Evolutionary conservation across 805 yeast genomes (phyloP).

Genomic region (Myxozyma neglecta): DNA sequence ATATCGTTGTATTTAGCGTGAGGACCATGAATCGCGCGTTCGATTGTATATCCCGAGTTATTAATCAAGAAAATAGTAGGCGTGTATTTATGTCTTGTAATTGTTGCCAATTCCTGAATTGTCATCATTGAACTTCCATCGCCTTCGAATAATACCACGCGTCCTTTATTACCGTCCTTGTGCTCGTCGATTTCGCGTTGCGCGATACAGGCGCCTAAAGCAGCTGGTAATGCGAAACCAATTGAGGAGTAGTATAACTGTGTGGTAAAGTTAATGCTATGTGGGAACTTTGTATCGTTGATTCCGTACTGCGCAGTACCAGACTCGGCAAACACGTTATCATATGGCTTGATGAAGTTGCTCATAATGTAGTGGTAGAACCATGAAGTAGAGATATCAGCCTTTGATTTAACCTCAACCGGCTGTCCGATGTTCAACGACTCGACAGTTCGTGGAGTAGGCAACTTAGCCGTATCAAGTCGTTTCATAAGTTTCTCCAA

Average conservation of each 20-base stretch:
- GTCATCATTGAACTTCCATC: conserved; percentile 97
- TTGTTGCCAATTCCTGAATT: conserved; percentile 68
- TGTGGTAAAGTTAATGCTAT: conserved; percentile 47
- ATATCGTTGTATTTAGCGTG: conserved; percentile 77
- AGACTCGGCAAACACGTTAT: conserved; percentile 75
- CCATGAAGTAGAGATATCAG: conserved; percentile 41
- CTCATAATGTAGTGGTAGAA: conserved; percentile 43
- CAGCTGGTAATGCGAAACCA: conserved; percentile 85
- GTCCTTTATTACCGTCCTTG: conserved; percentile 36
- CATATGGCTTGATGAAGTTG: conserved; percentile 56
- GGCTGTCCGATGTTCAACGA: conserved; percentile 35
- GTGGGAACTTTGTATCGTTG: conserved; percentile 65
- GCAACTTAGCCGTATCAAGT: conserved; percentile 41
- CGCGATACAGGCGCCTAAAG: conserved; percentile 80
- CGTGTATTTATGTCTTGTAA: conserved; percentile 56
- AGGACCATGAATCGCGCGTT: conserved; percentile 81
- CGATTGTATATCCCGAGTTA: conserved; percentile 88
- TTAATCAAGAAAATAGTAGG: conserved; percentile 76
- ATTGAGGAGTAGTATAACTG: conserved; percentile 82
- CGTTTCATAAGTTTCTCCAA: conserved; percentile 46
- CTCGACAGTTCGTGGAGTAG: conserved; percentile 32
- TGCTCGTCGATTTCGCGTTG: conserved; percentile 52
- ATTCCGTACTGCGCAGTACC: conserved; percentile 80
- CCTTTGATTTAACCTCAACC: conserved; percentile 20
- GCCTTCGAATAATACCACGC: conserved; percentile 77